Evolutionary conservation across 2,329 filamentous ascomycete genomes (phyloP), one percentile per base, ranked within the genome.

Genomic region (Fusarium subglutinans): DNA sequence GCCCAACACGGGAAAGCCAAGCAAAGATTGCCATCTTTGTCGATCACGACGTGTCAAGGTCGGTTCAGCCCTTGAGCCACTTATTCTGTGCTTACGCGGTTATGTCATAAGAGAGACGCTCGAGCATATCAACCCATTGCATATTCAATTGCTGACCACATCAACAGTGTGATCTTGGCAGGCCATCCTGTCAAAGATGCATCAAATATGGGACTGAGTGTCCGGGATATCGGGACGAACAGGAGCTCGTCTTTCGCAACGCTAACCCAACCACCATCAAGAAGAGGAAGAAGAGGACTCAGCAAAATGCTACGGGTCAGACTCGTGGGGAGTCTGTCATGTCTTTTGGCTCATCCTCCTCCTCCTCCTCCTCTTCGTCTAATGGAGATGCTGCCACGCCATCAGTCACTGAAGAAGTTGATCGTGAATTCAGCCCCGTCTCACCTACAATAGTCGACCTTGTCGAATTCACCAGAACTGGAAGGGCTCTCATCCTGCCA

Each of bases 1-100:
- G 83, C 83, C 83, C 38, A 84, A 84, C 75, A 84, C 79, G 30
- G 83, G 83, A 38, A 81, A 79, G 68, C 83, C 83, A 26, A 84
- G 83, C 70, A 79, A 79, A 53, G 83, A 84, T 74, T 84, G 83
- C 63, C 82, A 84, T 57, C 79, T 84, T 44, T 84, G 83, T 69
- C 82, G 83, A 40, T 73, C 77, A 45, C 77, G 83, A 54, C 81
- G 83, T 44, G 83, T 84, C 70, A 84, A 84, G 81, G 83, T 84
- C 38, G 68, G 81, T 77, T 24, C 18, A 54, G 22, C 48, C 22
- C 30, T 37, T 44, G 33, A 63, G 56, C 35, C 40, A 50, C 50
- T 69, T 48, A 28, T 28, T 50, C 17, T 26, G 22, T 66, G 66
- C 58, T 61, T 50, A 57, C 54, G 50, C 62, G 37, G 47, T 69